Evolutionary conservation across 495 filamentous ascomycete species (phyloP).

Genomic region (Tuber magnatum): DNA sequence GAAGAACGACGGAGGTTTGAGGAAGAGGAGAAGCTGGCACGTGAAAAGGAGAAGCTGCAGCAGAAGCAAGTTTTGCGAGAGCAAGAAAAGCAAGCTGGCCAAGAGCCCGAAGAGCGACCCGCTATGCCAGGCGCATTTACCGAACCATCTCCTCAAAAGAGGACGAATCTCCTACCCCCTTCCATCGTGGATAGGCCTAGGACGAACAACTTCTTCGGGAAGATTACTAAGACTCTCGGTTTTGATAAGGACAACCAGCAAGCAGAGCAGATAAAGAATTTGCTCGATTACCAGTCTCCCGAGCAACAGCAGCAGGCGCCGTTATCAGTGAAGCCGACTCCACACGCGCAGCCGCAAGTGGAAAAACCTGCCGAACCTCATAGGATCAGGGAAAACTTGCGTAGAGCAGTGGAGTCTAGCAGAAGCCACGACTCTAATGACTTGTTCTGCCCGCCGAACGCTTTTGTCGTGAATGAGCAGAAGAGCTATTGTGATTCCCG

Average conservation of each 20-base stretch:
- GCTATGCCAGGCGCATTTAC: conserved; percentile 64
- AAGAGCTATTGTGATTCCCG: conserved; percentile 77
- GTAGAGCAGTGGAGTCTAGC: conserved; percentile 74
- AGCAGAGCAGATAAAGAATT: conserved; percentile 44
- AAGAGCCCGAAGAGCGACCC: conserved; percentile 36
- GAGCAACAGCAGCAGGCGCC: conserved; percentile 32
- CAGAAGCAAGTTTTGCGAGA: conserved; percentile 40
- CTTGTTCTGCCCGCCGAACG: conserved; percentile 63
- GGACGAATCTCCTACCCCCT: conserved; percentile 31
- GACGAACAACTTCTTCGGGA: conserved; percentile 55
- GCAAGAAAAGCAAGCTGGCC: conserved; percentile 41
- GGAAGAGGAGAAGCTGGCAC: conserved; percentile 50
- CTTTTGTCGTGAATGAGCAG: conserved; percentile 70
- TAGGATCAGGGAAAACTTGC: conserved; percentile 56
- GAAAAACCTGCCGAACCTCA: conserved; percentile 51
- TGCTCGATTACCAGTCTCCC: conserved; percentile 30
- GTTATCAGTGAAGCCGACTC: conserved; percentile 32
- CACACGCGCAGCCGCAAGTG: conserved; percentile 19
- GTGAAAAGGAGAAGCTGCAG: conserved; percentile 44
- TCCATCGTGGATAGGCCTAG: conserved; percentile 24
- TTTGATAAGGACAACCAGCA: conserved; percentile 49
- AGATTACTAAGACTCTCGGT: conserved; percentile 57
- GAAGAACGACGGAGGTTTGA: conserved; percentile 60
- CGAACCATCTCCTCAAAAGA: conserved; percentile 53
- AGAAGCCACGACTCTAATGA: conserved; percentile 66